Conservation (phyloP, 169 alveolate genomes). For the Plasmodium inui region DNA sequence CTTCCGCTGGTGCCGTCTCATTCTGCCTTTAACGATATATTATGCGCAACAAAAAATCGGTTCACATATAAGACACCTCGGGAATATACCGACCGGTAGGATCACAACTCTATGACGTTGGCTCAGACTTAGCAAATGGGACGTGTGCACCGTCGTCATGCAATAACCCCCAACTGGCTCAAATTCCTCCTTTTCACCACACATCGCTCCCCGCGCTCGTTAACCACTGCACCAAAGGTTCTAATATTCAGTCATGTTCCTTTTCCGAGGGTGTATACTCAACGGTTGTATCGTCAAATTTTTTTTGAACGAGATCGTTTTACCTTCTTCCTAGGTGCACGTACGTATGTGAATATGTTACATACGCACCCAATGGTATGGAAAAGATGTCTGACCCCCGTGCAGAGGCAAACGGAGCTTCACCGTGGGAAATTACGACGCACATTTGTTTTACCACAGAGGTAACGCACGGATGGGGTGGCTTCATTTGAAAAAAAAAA, state of each 20-base stretch:
- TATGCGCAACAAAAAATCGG: neutral
- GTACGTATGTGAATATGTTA: neutral
- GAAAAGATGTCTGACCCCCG: neutral
- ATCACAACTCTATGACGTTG: neutral
- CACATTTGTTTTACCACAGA: neutral
- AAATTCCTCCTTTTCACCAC: neutral
- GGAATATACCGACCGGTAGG: neutral
- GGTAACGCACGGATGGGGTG: neutral
- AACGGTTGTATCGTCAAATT: neutral
- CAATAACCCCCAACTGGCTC: neutral
- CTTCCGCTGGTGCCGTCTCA: neutral
- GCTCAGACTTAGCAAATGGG: neutral
- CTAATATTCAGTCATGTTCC: neutral
- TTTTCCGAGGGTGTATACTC: neutral
- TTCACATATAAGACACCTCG: neutral
- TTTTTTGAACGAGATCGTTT: neutral
- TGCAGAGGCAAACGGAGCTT: neutral
- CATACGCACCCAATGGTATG: neutral
- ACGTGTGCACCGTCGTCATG: neutral
- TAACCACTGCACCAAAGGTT: neutral
- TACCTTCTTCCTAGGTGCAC: neutral
- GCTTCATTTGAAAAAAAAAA: neutral
- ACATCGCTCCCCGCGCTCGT: neutral
- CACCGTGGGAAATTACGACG: neutral
- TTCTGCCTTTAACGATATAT: neutral